phyloP scores from a whole-genome alignment of 139 green algal species.

The Pycnococcus provasolii region DNA sequence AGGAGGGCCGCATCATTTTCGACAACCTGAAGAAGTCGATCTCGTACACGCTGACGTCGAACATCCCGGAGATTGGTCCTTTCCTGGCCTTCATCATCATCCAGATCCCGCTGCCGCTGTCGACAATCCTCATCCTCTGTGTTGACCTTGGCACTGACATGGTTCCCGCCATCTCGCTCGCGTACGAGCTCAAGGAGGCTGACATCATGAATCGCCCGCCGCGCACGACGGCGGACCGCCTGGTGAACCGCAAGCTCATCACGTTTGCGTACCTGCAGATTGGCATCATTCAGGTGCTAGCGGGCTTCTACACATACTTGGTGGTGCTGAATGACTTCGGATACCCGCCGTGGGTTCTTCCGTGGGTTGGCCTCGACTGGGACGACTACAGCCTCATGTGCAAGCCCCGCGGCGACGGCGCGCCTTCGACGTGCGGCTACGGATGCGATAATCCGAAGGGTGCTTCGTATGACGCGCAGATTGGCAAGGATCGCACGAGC shows the following conservation, averaged over 20 bases:
- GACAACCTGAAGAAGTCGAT: constrained; percentile 82
- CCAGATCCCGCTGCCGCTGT: constrained; percentile 48
- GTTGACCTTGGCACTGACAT: constrained; percentile 69
- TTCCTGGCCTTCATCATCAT: constrained; percentile 55
- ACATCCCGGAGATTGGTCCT: constrained; percentile 59
- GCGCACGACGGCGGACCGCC: constrained; percentile 48
- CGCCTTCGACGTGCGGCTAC: constrained; percentile 41
- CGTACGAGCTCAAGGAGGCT: constrained; percentile 60
- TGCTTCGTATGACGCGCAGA: constrained; percentile 12
- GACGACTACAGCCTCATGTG: constrained; percentile 40
- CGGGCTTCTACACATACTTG: constrained; percentile 64
- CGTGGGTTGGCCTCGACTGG: constrained; percentile 39
- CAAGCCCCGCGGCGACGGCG: constrained; percentile 29
- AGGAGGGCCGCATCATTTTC: constrained; percentile 72
- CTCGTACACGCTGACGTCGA: constrained; percentile 63
- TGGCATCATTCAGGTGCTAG: constrained; percentile 51
- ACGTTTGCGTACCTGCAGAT: constrained; percentile 67
- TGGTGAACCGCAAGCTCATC: constrained; percentile 54
- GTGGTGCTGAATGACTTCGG: constrained; percentile 66
- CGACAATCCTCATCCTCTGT: constrained; percentile 63
- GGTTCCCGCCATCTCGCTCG: constrained; percentile 70
- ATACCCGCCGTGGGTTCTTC: constrained; percentile 48
- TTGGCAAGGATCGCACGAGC: background rate
- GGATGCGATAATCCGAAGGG: constrained; percentile 40
- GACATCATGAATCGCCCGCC: constrained; percentile 68